These are phyloP conservation scores for Neonectria hederae DNA, from an alignment of 2,329 filamentous ascomycete species.

Conservation along the genomic window DNA sequence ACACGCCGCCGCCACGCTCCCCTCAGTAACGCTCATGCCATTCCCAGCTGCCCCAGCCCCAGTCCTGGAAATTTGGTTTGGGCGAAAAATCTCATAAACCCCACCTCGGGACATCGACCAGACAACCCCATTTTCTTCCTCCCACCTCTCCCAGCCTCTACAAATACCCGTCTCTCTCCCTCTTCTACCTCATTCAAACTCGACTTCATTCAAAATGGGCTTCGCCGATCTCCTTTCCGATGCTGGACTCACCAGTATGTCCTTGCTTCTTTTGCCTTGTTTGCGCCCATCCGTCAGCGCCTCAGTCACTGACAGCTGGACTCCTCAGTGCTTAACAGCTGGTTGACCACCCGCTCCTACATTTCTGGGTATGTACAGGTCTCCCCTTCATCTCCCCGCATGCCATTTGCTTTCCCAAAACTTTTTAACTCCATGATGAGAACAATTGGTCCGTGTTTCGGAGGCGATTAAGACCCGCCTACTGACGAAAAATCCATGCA, in stretches of 20 bases:
- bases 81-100: conserved; percentile 54
- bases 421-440: conserved; percentile 67
- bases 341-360: conserved; percentile 80
- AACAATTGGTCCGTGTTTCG: conserved; percentile 95
- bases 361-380: conserved; percentile 76
- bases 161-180: conserved; percentile 40
- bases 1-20: conserved; percentile 32
- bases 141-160: conserved; percentile 43
- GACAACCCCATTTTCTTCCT: conserved; percentile 49
- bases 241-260: conserved; percentile 64
- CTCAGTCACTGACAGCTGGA: conserved; percentile 48
- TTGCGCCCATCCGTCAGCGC: conserved; percentile 38
- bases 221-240: conserved; percentile 75
- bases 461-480: conserved; percentile 92
- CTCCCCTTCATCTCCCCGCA: not conserved
- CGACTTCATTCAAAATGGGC: conserved; percentile 65
- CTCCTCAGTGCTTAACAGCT: conserved; percentile 73
- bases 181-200: conserved; percentile 37
- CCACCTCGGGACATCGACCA: conserved; percentile 51
- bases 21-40: conserved; percentile 33
- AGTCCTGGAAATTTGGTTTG: conserved; percentile 40
- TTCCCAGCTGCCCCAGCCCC: conserved; percentile 36
- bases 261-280: conserved; percentile 38
- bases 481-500: conserved; percentile 80
- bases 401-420: not conserved